Evolutionary conservation across 2,329 filamentous ascomycete species (phyloP).

Genomic region (Stachybotrys elegans): DNA sequence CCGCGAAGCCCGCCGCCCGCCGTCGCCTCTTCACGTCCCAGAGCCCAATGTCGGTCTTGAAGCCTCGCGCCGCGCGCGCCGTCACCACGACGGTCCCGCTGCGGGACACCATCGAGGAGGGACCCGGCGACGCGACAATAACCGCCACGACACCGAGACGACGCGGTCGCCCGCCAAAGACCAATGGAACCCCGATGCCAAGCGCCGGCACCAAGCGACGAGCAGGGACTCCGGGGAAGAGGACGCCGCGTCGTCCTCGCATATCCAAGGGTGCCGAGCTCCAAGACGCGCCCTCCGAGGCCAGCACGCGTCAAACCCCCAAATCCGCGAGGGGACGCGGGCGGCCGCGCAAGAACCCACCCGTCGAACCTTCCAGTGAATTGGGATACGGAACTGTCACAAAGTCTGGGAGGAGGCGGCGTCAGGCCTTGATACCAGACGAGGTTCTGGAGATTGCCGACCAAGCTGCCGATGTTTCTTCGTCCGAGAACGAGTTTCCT

Average conservation of each 20-base stretch:
- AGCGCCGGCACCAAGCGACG: conserved; percentile 37
- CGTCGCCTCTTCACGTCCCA: conserved; percentile 39
- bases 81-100: conserved; percentile 49
- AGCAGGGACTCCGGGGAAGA: conserved; percentile 38
- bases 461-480: conserved; percentile 9
- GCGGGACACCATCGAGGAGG: conserved; percentile 32
- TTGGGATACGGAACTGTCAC: conserved; percentile 11
- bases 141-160: conserved; percentile 31
- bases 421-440: conserved; percentile 18
- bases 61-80: conserved; percentile 29
- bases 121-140: conserved; percentile 25
- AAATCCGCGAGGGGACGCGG: conserved; percentile 23
- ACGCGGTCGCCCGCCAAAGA: conserved; percentile 42
- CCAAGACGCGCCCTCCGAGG: conserved; percentile 16
- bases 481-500: conserved; percentile 9
- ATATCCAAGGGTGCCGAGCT: conserved; percentile 21
- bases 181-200: conserved; percentile 48
- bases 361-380: conserved; percentile 20
- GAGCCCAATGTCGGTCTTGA: conserved; percentile 31
- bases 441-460: conserved; percentile 20
- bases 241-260: conserved; percentile 28
- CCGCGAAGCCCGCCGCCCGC: conserved; percentile 26
- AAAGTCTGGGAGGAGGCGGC: conserved; percentile 11
- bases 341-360: conserved; percentile 22
- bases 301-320: conserved; percentile 23